Conservation (phyloP, 495 filamentous ascomycete genomes). For the Daldinia vernicosa region DNA sequence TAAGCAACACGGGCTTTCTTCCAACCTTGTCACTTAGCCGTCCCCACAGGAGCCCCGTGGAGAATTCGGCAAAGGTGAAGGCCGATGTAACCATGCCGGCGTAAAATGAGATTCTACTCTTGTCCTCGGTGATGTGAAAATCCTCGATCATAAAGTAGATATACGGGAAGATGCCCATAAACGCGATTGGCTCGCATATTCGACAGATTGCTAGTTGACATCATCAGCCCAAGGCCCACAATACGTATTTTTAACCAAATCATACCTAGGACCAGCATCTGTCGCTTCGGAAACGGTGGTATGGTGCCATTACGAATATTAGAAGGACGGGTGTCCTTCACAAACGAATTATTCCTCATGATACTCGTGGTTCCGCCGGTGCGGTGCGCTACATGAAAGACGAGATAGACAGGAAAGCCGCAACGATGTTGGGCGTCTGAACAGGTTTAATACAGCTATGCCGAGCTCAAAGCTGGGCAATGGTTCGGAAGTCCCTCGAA, state of each 20-base stretch:
- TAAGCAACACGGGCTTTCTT: slow-evolving; percentile 90
- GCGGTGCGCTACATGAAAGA: slow-evolving; percentile 33
- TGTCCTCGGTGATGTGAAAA: slow-evolving; percentile 82
- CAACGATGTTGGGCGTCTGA: neutral
- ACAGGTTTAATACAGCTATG: slow-evolving; percentile 12
- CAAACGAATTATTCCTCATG: slow-evolving; percentile 41
- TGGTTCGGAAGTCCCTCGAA: slow-evolving; percentile 1
- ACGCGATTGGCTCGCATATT: slow-evolving; percentile 98
- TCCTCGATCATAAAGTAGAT: slow-evolving; percentile 97
- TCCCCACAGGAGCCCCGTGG: slow-evolving; percentile 90
- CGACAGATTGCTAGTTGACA: slow-evolving; percentile 77
- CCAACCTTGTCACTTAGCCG: slow-evolving; percentile 90
- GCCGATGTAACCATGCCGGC: slow-evolving; percentile 96
- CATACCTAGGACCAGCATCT: slow-evolving; percentile 79
- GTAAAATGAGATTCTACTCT: slow-evolving; percentile 86
- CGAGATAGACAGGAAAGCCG: neutral
- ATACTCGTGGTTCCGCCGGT: slow-evolving; percentile 17
- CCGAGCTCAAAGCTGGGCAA: slow-evolving; percentile 3
- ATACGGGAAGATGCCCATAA: slow-evolving; percentile 99
- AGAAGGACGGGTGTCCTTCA: slow-evolving; percentile 33
- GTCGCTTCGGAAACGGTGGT: slow-evolving; percentile 62
- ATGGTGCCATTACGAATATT: slow-evolving; percentile 28
- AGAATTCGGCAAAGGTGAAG: slow-evolving; percentile 95
- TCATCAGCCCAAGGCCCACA: slow-evolving; percentile 48
- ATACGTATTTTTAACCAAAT: slow-evolving; percentile 26